phyloP scores from a whole-genome alignment of 257 asterid species.

The Solanum pinnatisectum region DNA sequence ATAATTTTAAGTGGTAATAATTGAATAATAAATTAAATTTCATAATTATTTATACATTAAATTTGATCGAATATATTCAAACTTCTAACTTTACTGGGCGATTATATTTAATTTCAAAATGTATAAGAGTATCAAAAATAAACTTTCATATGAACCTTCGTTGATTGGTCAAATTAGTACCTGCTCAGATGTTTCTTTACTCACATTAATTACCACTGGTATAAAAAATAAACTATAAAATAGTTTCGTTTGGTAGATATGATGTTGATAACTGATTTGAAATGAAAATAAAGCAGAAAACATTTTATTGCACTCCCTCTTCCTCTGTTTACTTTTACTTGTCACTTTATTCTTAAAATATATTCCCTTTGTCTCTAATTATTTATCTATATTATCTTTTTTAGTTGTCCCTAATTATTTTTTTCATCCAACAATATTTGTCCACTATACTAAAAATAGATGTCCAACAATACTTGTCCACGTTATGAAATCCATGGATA shows the following conservation, averaged over 20 bases:
- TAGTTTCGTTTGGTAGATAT: neutral
- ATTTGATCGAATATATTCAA: neutral
- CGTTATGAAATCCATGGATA: too few relatives aligned
- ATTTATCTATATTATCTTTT: too few relatives aligned
- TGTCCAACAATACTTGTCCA: too few relatives aligned
- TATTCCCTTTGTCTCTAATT: too few relatives aligned
- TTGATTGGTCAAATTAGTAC: neutral
- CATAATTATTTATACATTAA: neutral
- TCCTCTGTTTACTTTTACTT: too few relatives aligned
- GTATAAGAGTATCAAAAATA: neutral
- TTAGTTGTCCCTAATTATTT: too few relatives aligned
- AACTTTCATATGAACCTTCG: neutral
- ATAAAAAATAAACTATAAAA: too few relatives aligned
- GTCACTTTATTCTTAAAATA: too few relatives aligned
- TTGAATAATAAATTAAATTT: neutral
- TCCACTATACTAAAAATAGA: too few relatives aligned
- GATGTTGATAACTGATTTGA: neutral
- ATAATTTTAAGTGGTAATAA: neutral
- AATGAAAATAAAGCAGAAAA: neutral
- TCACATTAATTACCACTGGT: neutral
- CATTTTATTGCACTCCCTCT: neutral
- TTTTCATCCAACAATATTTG: too few relatives aligned
- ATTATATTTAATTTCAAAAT: neutral
- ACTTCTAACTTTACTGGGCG: fast-evolving
- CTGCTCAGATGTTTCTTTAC: neutral